Conservation (phyloP, 768 basidiomycete species). For the Boletus subparvulus region DNA sequence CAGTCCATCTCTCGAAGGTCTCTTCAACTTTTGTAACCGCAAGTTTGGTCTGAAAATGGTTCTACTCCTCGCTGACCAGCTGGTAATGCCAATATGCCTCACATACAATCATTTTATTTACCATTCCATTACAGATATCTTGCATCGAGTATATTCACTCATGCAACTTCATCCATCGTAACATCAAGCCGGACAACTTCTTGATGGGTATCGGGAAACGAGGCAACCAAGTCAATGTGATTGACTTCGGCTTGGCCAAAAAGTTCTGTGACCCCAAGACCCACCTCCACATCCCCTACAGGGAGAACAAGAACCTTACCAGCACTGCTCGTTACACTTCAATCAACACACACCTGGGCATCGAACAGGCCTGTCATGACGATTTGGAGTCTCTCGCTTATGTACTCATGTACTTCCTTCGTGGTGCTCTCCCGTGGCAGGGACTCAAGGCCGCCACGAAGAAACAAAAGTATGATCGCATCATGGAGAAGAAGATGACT, state of each 20-base stretch:
- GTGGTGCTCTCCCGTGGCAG: too few relatives aligned
- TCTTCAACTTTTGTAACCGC: constrained; percentile 95
- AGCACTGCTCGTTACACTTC: constrained; percentile 99
- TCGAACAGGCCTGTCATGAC: constrained; percentile 94
- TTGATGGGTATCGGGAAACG: too few relatives aligned
- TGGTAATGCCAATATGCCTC: constrained; percentile 46
- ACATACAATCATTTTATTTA: constrained; percentile 33
- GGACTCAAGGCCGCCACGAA: constrained; percentile 99
- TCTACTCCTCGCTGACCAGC: constrained; percentile 91
- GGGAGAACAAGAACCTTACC: constrained; percentile 99
- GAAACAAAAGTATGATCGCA: constrained; percentile 99
- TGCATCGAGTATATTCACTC: too few relatives aligned
- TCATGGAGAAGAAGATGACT: constrained; percentile 99
- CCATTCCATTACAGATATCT: constrained; percentile 61
- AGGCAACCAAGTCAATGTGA: too few relatives aligned
- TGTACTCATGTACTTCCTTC: constrained; percentile 99
- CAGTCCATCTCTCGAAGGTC: constrained; percentile 89
- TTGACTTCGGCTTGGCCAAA: constrained; percentile 98
- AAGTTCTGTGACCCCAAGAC: constrained; percentile 99
- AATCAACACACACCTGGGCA: constrained; percentile 98
- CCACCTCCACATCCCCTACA: constrained; percentile 98
- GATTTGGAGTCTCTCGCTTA: too few relatives aligned
- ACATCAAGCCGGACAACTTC: too few relatives aligned
- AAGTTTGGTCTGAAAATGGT: constrained; percentile 98
- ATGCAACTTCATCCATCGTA: too few relatives aligned